phyloP scores from a whole-genome alignment of 306 rosid species.

The Quercus bicolor region DNA sequence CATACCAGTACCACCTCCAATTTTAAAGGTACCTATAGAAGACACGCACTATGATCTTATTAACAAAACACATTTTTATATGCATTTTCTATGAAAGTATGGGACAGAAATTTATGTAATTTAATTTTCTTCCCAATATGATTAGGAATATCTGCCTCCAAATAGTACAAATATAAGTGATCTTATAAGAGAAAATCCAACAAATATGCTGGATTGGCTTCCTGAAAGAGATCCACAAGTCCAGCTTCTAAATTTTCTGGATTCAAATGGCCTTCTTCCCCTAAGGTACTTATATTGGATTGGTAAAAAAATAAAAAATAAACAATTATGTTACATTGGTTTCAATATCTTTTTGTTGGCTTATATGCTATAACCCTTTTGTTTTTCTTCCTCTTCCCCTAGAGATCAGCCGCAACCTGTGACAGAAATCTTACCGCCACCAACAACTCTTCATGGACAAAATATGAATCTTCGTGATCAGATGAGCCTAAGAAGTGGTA shows the following conservation, averaged over 20 bases:
- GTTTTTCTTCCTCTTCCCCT: not conserved
- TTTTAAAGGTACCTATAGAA: slow-evolving; percentile 30
- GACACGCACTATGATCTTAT: not conserved
- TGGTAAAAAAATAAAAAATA: not conserved
- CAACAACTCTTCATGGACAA: slow-evolving; percentile 19
- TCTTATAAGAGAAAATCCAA: slow-evolving; percentile 21
- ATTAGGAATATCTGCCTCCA: slow-evolving; percentile 27
- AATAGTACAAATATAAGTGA: slow-evolving; percentile 25
- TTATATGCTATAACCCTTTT: not conserved
- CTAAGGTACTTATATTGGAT: slow-evolving; percentile 28
- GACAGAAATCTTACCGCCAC: slow-evolving; percentile 25
- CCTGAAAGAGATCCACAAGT: slow-evolving; percentile 35
- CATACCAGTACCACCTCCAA: not conserved
- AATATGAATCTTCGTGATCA: slow-evolving; percentile 22
- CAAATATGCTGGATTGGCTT: slow-evolving; percentile 36
- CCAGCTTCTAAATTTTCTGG: slow-evolving; percentile 37
- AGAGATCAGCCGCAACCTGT: slow-evolving; percentile 35
- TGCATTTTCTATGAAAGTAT: not conserved
- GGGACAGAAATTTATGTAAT: not conserved
- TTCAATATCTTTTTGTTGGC: not conserved
- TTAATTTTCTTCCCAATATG: not conserved
- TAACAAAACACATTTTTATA: not conserved
- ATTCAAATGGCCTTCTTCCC: slow-evolving; percentile 36
- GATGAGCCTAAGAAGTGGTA: slow-evolving; percentile 2
- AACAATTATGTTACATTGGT: not conserved